phyloP scores from a whole-genome alignment of 169 alveolate species.

The Plasmodium gaboni region DNA sequence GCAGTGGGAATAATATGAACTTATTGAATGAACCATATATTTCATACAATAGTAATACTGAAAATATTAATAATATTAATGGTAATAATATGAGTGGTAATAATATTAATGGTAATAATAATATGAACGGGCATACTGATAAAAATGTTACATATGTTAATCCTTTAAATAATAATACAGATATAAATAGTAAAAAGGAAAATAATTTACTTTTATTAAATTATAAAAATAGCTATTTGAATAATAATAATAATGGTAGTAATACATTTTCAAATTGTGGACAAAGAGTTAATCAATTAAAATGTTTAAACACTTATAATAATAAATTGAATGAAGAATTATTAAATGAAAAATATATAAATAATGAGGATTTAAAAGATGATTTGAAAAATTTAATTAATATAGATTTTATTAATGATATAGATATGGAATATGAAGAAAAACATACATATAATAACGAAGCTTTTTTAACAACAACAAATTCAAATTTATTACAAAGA shows the following conservation, averaged over 20 bases:
- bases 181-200: constrained; percentile 8
- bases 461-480: not conserved
- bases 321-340: constrained; percentile 6
- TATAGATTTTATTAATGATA: constrained; percentile 68
- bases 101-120: constrained; percentile 3
- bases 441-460: not conserved
- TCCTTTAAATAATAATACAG: constrained; percentile 10
- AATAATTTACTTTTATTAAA: constrained; percentile 7
- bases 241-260: not conserved
- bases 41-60: constrained; percentile 5
- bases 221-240: constrained; percentile 17
- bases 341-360: constrained; percentile 29
- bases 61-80: constrained; percentile 2
- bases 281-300: not conserved
- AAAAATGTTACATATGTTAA: not conserved
- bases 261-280: not conserved
- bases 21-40: constrained; percentile 14
- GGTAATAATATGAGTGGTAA: not conserved
- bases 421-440: constrained; percentile 66
- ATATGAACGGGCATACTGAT: constrained; percentile 2
- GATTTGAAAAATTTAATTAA: constrained; percentile 61
- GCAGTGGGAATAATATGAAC: constrained; percentile 16
- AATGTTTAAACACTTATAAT: constrained; percentile 3
- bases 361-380: constrained; percentile 58
- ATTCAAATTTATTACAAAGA: not conserved